Percentiles rank a stretch among this genome's conserved stretches.
Conservation (phyloP, 164 flowering plant species). For the Stephania cephalantha region DNA sequence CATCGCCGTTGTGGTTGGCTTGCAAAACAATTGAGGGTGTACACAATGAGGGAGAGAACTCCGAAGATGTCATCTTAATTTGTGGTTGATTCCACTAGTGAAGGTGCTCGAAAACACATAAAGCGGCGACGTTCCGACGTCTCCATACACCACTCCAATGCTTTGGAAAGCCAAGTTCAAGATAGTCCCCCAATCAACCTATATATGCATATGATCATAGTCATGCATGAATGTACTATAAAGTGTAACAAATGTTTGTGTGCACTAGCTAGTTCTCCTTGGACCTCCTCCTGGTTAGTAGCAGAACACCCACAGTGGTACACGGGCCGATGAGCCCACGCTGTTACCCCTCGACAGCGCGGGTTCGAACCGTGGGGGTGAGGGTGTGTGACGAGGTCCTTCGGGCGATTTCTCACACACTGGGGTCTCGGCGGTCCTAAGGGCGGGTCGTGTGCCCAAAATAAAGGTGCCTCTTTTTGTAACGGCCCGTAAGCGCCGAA, state of each 20-base stretch:
- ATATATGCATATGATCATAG: not conserved
- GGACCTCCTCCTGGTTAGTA: too few relatives aligned
- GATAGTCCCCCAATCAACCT: constrained; percentile 18
- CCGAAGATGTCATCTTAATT: constrained; percentile 86
- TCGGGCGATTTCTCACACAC: too few relatives aligned
- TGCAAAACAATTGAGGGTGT: constrained; percentile 77
- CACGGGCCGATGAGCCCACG: too few relatives aligned
- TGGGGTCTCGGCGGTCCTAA: too few relatives aligned
- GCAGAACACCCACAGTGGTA: too few relatives aligned
- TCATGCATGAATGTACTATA: not conserved
- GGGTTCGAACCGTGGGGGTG: too few relatives aligned
- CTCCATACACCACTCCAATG: constrained; percentile 95
- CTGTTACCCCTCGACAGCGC: too few relatives aligned
- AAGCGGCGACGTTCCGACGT: constrained; percentile 94
- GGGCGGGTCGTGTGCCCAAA: too few relatives aligned
- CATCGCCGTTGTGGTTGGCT: constrained; percentile 96
- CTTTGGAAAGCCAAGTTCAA: constrained; percentile 84
- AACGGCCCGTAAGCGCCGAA: too few relatives aligned
- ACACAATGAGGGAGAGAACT: constrained; percentile 89
- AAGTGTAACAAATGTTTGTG: not conserved
- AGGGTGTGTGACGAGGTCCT: too few relatives aligned
- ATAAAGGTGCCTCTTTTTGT: too few relatives aligned
- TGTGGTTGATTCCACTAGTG: constrained; percentile 52
- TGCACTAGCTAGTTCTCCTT: too few relatives aligned
- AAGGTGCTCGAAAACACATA: constrained; percentile 95